These are phyloP conservation scores for Chlamydomonas reinhardtii DNA, from an alignment of 163 green algal species.

Conservation along the genomic window DNA sequence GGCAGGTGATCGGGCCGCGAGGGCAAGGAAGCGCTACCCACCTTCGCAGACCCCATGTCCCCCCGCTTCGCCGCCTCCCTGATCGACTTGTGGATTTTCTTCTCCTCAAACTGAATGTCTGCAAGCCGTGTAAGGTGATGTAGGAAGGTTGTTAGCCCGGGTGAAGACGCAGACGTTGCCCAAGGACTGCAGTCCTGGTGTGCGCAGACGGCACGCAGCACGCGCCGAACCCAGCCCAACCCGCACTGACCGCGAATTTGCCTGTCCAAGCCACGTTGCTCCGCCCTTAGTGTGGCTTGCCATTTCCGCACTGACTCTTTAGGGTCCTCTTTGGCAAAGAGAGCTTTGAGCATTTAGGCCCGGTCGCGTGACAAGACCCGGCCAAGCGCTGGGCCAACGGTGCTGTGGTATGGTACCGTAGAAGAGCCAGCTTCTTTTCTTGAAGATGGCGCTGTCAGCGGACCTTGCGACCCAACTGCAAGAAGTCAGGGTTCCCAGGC, in stretches of 20 bases:
- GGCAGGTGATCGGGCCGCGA: too few species aligned
- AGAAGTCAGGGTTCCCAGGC: too few species aligned
- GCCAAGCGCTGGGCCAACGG: not conserved
- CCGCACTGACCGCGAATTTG: constrained; percentile 71
- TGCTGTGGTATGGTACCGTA: too few species aligned
- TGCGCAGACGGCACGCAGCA: not conserved
- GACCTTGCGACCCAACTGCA: too few species aligned
- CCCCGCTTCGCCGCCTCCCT: constrained; percentile 85
- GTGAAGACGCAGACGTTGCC: too few species aligned
- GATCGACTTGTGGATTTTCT: constrained; percentile 85
- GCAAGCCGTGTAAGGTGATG: not conserved
- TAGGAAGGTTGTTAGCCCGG: too few species aligned
- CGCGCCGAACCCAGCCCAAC: too few species aligned
- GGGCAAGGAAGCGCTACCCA: not conserved
- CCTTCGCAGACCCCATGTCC: constrained; percentile 81
- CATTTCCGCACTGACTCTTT: constrained; percentile 93
- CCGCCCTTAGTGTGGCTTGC: constrained; percentile 82
- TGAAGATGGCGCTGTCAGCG: too few species aligned
- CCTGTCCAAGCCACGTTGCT: constrained; percentile 84
- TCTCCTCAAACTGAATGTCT: constrained; percentile 89
- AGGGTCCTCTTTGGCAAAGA: constrained; percentile 81
- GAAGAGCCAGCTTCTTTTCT: too few species aligned
- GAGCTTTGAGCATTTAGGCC: constrained; percentile 17
- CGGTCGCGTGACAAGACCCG: not conserved
- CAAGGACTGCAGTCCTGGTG: too few species aligned